Evolutionary conservation across 2,329 filamentous ascomycete genomes (phyloP).

Genomic region (Lithohypha guttulata): DNA sequence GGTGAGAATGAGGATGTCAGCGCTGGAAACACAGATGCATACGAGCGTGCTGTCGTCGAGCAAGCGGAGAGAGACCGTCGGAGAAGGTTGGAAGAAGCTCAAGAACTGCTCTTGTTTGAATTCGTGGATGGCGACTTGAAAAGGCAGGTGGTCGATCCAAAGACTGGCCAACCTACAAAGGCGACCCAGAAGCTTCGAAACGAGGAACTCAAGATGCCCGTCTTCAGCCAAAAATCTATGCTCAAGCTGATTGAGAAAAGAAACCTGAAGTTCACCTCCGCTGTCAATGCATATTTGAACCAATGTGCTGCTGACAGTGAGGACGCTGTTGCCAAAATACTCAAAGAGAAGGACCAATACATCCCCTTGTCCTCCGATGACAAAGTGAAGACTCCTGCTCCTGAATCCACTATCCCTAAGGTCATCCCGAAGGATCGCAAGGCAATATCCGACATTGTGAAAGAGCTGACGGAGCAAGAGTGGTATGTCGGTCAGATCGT

Average conservation of each 20-base stretch:
- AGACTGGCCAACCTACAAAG: constrained; percentile 61
- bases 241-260: constrained; percentile 77
- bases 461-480: constrained; percentile 66
- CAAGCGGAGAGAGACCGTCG: constrained; percentile 28
- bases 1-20: constrained; percentile 58
- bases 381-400: constrained; percentile 31
- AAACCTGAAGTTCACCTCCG: constrained; percentile 69
- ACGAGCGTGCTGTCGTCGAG: constrained; percentile 31
- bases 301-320: constrained; percentile 52
- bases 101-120: constrained; percentile 77
- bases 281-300: constrained; percentile 67
- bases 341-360: constrained; percentile 46
- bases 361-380: constrained; percentile 50
- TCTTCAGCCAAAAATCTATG: constrained; percentile 90
- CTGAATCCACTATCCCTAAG: constrained; percentile 38
- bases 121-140: constrained; percentile 88
- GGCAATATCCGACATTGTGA: constrained; percentile 70
- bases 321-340: constrained; percentile 59
- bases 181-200: constrained; percentile 58
- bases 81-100: constrained; percentile 28
- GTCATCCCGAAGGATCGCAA: constrained; percentile 72
- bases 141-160: constrained; percentile 59
- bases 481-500: constrained; percentile 94
- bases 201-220: constrained; percentile 80
- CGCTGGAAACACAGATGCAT: constrained; percentile 28